Percentiles rank a stretch among this genome's conserved stretches.
phyloP scores from a whole-genome alignment of 1,284 basidiomycete species.

The Tilletia walkeri region DNA sequence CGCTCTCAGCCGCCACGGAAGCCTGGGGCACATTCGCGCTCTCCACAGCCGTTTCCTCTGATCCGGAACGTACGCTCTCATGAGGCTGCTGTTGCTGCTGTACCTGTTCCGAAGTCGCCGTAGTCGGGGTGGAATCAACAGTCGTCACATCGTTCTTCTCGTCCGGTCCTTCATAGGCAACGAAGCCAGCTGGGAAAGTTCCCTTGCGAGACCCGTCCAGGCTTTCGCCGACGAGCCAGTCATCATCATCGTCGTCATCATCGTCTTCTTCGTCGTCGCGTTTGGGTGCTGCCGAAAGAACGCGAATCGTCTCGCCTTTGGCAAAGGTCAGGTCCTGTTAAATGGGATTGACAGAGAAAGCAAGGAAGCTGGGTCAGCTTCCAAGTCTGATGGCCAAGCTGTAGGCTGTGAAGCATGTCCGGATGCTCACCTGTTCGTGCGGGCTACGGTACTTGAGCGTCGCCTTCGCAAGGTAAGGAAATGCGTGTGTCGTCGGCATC shows the following conservation, averaged over 20 bases:
- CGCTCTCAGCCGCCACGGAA: constrained; percentile 6
- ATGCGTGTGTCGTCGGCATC: constrained; percentile 10
- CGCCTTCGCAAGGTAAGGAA: constrained; percentile 41
- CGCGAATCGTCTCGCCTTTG: constrained; percentile 51
- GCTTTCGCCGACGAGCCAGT: constrained; percentile 55
- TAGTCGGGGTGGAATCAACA: background rate
- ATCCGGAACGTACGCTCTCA: no score
- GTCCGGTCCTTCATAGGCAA: constrained; percentile 30
- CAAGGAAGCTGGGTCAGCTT: background rate
- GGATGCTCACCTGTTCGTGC: constrained; percentile 36
- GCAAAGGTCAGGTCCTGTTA: constrained; percentile 40
- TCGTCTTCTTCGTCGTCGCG: constrained; percentile 29
- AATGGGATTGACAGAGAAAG: background rate
- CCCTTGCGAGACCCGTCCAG: constrained; percentile 46
- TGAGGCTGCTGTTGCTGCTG: no score
- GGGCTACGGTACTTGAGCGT: constrained; percentile 50
- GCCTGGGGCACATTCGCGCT: no score
- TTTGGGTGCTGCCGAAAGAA: constrained; percentile 43
- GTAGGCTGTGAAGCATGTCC: background rate
- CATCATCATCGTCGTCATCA: constrained; percentile 52
- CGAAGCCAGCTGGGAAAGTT: constrained; percentile 53
- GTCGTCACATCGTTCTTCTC: constrained; percentile 30
- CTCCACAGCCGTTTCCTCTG: no score
- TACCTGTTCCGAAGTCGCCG: no score
- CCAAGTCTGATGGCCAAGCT: no score